A percentile compares a stretch with the other conserved stretches of the same genome.
These are phyloP conservation scores for Teunomyces aglyptinius DNA, from an alignment of 805 yeast genomes.

Conservation along the genomic window DNA sequence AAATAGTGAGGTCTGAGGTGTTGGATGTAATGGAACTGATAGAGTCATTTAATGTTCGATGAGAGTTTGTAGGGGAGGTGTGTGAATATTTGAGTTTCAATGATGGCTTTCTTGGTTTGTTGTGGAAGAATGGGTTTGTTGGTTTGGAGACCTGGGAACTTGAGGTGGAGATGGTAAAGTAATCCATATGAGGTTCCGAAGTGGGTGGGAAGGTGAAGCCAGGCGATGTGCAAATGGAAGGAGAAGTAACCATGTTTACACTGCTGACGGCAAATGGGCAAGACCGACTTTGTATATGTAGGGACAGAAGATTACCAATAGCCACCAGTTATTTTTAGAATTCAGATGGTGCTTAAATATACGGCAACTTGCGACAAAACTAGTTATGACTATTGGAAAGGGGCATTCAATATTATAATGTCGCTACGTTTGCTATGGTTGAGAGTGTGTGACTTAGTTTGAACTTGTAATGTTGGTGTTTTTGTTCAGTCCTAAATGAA, in stretches of 20 bases:
- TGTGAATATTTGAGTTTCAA: background rate
- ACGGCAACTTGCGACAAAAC: background rate
- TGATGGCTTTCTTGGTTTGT: background rate
- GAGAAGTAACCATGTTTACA: slow-evolving; percentile 15
- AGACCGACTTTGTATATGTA: background rate
- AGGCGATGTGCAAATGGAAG: slow-evolving; percentile 21
- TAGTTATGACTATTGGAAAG: background rate
- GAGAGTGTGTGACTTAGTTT: background rate
- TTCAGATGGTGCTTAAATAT: background rate
- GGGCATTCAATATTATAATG: background rate
- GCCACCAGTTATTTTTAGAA: background rate
- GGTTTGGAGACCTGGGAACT: background rate
- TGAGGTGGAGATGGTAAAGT: slow-evolving; percentile 11
- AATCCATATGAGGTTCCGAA: slow-evolving; percentile 12
- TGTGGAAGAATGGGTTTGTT: slow-evolving; percentile 2
- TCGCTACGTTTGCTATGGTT: background rate
- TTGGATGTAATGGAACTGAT: slow-evolving; percentile 30
- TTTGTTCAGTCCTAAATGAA: background rate
- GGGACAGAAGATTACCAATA: background rate
- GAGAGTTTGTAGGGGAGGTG: slow-evolving; percentile 2
- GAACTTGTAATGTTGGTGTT: background rate
- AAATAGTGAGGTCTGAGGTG: slow-evolving; percentile 21
- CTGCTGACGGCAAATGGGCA: too few relatives aligned
- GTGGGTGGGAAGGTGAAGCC: slow-evolving; percentile 20
- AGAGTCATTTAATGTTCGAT: slow-evolving; percentile 17